Evolutionary conservation across 176 grass and related monocot genomes (phyloP), one percentile per base, ranked within the genome.

Genomic region (Rhynchospora breviuscula): DNA sequence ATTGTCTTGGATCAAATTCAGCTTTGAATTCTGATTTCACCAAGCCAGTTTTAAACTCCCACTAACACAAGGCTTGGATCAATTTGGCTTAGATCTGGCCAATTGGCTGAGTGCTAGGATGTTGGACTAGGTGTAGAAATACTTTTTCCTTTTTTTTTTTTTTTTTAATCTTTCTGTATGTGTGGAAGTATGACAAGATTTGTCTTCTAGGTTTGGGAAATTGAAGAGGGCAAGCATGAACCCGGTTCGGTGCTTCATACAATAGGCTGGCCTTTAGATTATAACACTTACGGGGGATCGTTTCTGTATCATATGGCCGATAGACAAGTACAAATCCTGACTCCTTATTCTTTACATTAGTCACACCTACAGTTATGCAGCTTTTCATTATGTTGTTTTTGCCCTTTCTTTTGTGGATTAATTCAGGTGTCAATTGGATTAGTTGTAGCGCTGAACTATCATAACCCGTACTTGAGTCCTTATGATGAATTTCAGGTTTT

Each of bases 401-500:
- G 35, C 35, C 4, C 4, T 2, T 40, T 4, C 3, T 40, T 5
- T 40, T 40, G 4, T 40, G 35, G 60, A 84, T 63, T 26, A 21
- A 86, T 87, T 88, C 82, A 98, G 95, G 84, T 98, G 56, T 88
- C 95, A 45, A 89, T 98, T 83, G 95, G 95, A 87, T 87, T 98
- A 31, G 92, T 93, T 73, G 86, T 98, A 86, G 95, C 95, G 2
- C 87, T 98, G 63, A 85, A 93, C 87, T 98, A 98, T 90, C 92
- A 7, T 53, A 98, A 98, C 84, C 93, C 96, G 84, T 98, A 91
- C 83, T 61, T 98, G 56, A 95, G 89, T 77, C 96, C 96, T 18
- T 98, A 89, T 17, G 91, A 98, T 86, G 96, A 98, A 89, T 98
- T 93, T 82, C 95, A 95, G 92, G 95, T 98, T 78, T 35, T 29